Base-by-base conservation (phyloP, 495 filamentous ascomycete species). In the Penicillium coprophilum region DNA sequence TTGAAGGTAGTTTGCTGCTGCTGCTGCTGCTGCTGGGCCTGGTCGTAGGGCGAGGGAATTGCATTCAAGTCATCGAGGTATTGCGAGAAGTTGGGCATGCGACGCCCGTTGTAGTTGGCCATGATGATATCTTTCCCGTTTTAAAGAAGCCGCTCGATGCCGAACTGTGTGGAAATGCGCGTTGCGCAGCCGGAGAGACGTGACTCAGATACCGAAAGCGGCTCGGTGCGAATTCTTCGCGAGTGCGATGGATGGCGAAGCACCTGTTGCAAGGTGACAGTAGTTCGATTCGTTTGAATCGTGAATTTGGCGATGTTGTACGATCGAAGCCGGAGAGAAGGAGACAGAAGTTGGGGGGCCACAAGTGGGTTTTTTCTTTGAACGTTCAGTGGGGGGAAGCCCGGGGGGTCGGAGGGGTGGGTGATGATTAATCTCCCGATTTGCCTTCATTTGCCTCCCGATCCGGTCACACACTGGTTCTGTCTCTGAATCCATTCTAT, bases 31-130 rank as follows among this genome's bases (percentile, higher is more conserved):
- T 85, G 84, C 45, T 81, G 62, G 7, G 85, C 78, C 46, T 84
- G 73, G 55, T 91, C 87, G 63, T 88, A 82, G 13, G 84, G 77
- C 8, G 87, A 83, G 0, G 83, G 84, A 45, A 91, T 81, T 50
- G 85, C 80, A 72, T 97, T 97, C 52, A 97, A 78, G 63, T 92
- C 87, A 60, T 91, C 86, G 68, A 97, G 78, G 73, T 92, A 92
- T 62, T 91, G 87, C 50, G 90, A 89, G 65, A 96, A 89, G 68
- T 92, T 95, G 58, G 89, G 87, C 50, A 80, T 85, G 56, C 84
- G 82, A 47, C 90, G 87, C 57, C 81, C 82, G 67, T 81, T 82
- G 80, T 82, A 91, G 61, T 71, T 76, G 54, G 87, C 77, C 89
- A 92, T 91, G 54, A 36, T 68, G 68, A 52, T 46, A 10, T 1